Base-by-base conservation (phyloP, 768 basidiomycete genomes). In the Agrocybe praecox region DNA sequence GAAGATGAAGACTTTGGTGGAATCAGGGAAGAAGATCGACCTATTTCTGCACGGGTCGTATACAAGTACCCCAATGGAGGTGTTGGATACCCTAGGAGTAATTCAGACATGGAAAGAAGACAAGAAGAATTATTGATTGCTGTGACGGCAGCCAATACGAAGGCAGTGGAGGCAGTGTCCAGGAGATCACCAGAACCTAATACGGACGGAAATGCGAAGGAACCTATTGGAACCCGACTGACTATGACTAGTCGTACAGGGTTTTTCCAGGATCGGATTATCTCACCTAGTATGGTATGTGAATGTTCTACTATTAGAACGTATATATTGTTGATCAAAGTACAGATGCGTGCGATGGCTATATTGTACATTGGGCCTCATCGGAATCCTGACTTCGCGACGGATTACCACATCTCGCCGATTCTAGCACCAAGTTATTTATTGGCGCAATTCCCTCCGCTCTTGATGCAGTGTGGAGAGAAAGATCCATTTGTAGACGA, bases 271-370 rank as follows among this genome's bases (percentile, higher is more conserved):
- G 95, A 98, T 65, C 79, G 94, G 50, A 90, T 98, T 65, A 85
- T 99, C 58, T 89, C 95, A 2, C 96, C 97, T 0, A 92, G 90
- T 66, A 98, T 99, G 96, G 96, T 96, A 69, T 66, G 92, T 62
- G 19, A 55, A 10, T 32, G 3, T 34, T 46, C 46, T 15, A 10
- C 22, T 44, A 48, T 18, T 12, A 17, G 32, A 15, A 52, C n/a
- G 17, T 1, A 17, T 15, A 15, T 11, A 23, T 17, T 33, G 59
- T 43, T 55, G 19, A 40, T 46, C 17, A 44, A 22, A 23, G 36
- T 55, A 60, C 64, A 98, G 96, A 98, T 98, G 94, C 92, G 97
- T 33, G 96, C 96, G 0, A 99, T 99, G 97, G 96, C 96, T 2
- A 96, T 97, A 67, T 75, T 96, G 60, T 97, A 97, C 74, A 90